These are phyloP conservation scores for Centaurea solstitialis DNA, from an alignment of 129 eudicot species.

Conservation along the genomic window DNA sequence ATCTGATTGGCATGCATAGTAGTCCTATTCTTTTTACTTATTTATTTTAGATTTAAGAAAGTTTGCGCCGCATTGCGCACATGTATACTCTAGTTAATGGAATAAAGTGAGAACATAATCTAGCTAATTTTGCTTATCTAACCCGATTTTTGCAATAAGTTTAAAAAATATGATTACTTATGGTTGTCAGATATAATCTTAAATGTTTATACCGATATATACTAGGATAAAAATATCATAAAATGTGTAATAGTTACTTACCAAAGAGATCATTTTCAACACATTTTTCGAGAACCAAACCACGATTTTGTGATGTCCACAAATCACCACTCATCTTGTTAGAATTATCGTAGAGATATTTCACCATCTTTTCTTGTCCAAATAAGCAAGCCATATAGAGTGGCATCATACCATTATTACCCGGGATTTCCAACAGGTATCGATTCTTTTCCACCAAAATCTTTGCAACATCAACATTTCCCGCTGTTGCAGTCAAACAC, in stretches of 20 bases:
- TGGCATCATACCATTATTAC: slow-evolving; percentile 15
- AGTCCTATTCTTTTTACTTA: too few species aligned
- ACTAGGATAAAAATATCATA: too few species aligned
- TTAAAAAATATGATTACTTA: too few species aligned
- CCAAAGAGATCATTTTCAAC: slow-evolving; percentile 35
- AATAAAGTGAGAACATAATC: too few species aligned
- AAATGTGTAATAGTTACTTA: not conserved
- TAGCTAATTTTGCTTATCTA: too few species aligned
- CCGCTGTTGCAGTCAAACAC: slow-evolving; percentile 40
- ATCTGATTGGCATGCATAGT: too few species aligned
- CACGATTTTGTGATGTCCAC: slow-evolving; percentile 7
- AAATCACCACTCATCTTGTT: not conserved
- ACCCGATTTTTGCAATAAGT: too few species aligned
- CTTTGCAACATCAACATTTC: slow-evolving; percentile 27
- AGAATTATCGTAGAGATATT: slow-evolving; percentile 22
- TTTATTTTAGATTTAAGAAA: too few species aligned
- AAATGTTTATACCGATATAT: too few species aligned
- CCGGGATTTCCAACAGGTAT: slow-evolving; percentile 14
- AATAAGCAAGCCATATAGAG: slow-evolving; percentile 31
- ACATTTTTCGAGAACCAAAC: slow-evolving; percentile 9
- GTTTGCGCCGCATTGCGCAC: too few species aligned
- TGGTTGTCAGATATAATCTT: too few species aligned
- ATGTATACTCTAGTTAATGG: too few species aligned
- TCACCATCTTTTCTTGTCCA: slow-evolving; percentile 31
- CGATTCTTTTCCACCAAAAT: slow-evolving; percentile 19